Conservation (phyloP, 371 early-diverging fungal species). For the Amoeboaphelidium protococcarum region DNA sequence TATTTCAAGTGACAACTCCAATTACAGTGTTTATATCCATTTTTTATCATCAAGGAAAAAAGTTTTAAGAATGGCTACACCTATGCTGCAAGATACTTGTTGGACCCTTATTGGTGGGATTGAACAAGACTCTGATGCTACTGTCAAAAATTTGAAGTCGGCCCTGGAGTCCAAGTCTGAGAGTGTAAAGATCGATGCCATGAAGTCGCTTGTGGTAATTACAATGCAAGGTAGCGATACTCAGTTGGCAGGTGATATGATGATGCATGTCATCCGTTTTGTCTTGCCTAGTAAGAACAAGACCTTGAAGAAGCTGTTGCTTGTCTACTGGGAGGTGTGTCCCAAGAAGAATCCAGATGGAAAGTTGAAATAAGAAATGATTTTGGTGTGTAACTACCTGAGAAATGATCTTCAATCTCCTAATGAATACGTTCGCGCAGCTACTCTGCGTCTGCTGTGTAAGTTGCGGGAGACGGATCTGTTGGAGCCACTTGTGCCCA, state of each 20-base stretch:
- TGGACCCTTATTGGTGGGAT: background rate
- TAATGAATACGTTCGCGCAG: conserved; percentile 95
- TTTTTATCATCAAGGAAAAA: too few relatives aligned
- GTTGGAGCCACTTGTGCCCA: conserved; percentile 74
- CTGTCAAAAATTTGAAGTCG: background rate
- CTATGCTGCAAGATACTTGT: background rate
- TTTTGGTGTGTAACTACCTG: conserved; percentile 86
- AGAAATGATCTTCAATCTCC: conserved; percentile 92
- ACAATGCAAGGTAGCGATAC: conserved; percentile 4
- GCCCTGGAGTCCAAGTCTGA: background rate
- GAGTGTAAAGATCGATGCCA: conserved; percentile 44
- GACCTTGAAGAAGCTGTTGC: conserved; percentile 66
- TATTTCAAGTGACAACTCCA: too few relatives aligned
- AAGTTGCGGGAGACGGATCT: conserved; percentile 79
- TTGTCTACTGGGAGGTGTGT: conserved; percentile 88
- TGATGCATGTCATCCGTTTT: conserved; percentile 90
- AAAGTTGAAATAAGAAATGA: conserved; percentile 80
- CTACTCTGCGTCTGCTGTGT: conserved; percentile 78
- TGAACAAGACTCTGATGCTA: background rate
- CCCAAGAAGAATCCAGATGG: conserved; percentile 77
- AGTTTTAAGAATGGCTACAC: too few relatives aligned
- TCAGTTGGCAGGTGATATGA: conserved; percentile 67
- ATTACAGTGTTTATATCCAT: too few relatives aligned
- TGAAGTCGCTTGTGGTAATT: conserved; percentile 48
- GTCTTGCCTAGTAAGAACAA: conserved; percentile 63